A percentile compares a stretch with the other conserved stretches of the same genome.
phyloP scores from a whole-genome alignment of 768 basidiomycete species.

The Holtermanniella nyarrowii region DNA sequence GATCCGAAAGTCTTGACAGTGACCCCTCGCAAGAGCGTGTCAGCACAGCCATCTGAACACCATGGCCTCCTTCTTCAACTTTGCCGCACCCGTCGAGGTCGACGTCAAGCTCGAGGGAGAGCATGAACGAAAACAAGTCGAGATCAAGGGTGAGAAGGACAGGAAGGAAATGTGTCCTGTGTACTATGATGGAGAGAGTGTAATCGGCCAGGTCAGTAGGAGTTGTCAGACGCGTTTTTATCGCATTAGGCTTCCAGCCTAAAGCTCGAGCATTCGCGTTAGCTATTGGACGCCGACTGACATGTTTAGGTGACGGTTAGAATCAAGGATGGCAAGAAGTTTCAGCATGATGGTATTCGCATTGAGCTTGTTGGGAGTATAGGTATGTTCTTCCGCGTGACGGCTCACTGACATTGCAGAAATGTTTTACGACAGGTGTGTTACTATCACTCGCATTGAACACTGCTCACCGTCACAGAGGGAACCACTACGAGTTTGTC shows the following conservation, averaged over 20 bases:
- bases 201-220: conserved; percentile 63
- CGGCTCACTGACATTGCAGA: conserved; percentile 44
- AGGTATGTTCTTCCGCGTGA: conserved; percentile 48
- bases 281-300: too few relatives aligned
- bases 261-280: too few relatives aligned
- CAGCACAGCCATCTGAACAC: conserved; percentile 1
- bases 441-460: not conserved
- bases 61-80: conserved; percentile 80
- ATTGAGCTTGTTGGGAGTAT: conserved; percentile 96
- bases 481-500: conserved; percentile 95
- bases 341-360: conserved; percentile 91
- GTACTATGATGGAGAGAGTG: conserved; percentile 91
- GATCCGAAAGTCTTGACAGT: too few relatives aligned
- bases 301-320: conserved; percentile 64
- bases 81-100: conserved; percentile 71
- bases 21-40: too few relatives aligned
- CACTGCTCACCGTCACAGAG: conserved; percentile 42
- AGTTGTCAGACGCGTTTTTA: too few relatives aligned
- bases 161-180: conserved; percentile 72
- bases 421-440: conserved; percentile 72
- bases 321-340: conserved; percentile 87
- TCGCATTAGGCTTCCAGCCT: too few relatives aligned
- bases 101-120: conserved; percentile 82
- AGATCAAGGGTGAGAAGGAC: conserved; percentile 82
- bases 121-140: conserved; percentile 76